Percentiles rank a stretch among this genome's conserved stretches.
phyloP scores from a whole-genome alignment of 2,329 filamentous ascomycete species.

The Colletotrichum orbiculare region DNA sequence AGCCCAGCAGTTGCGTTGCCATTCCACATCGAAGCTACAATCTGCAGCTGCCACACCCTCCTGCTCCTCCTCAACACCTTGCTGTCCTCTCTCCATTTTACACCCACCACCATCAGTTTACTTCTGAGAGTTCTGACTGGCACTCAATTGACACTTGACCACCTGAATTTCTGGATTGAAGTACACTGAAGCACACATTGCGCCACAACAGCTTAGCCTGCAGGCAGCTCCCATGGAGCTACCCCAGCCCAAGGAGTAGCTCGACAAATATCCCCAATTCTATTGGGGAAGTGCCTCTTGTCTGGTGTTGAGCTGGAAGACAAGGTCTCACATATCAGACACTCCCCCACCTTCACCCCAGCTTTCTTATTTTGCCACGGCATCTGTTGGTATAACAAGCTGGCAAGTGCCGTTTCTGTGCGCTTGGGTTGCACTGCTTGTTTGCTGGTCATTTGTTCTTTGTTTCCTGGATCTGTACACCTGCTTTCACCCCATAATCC shows the following conservation, averaged over 20 bases:
- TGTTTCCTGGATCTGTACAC: slow-evolving; percentile 7
- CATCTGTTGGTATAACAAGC: slow-evolving; percentile 30
- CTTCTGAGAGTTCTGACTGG: slow-evolving; percentile 5
- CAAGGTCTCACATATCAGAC: slow-evolving; percentile 33
- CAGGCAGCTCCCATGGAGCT: slow-evolving; percentile 21
- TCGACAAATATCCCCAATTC: slow-evolving; percentile 20
- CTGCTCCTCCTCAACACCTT: slow-evolving; percentile 31
- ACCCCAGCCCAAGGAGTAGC: slow-evolving; percentile 29
- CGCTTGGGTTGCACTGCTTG: slow-evolving; percentile 26
- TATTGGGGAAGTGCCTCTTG: slow-evolving; percentile 19
- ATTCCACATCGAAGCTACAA: slow-evolving; percentile 7
- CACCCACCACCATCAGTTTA: slow-evolving; percentile 18
- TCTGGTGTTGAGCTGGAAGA: slow-evolving; percentile 31
- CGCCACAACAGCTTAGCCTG: slow-evolving; percentile 23
- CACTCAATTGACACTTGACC: neutral
- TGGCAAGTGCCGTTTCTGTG: slow-evolving; percentile 27
- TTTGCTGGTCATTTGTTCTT: slow-evolving; percentile 25
- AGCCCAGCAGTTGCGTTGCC: slow-evolving; percentile 9
- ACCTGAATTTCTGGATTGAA: slow-evolving; percentile 2
- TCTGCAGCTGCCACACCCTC: slow-evolving; percentile 27
- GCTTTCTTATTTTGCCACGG: slow-evolving; percentile 27
- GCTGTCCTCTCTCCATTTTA: slow-evolving; percentile 11
- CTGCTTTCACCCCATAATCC: slow-evolving; percentile 7
- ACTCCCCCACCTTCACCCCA: slow-evolving; percentile 33
- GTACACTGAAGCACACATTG: slow-evolving; percentile 5